A percentile compares a stretch with the other conserved stretches of the same genome.
These are phyloP conservation scores for Platismatia glauca DNA, from an alignment of 495 filamentous ascomycete genomes.

Conservation along the genomic window DNA sequence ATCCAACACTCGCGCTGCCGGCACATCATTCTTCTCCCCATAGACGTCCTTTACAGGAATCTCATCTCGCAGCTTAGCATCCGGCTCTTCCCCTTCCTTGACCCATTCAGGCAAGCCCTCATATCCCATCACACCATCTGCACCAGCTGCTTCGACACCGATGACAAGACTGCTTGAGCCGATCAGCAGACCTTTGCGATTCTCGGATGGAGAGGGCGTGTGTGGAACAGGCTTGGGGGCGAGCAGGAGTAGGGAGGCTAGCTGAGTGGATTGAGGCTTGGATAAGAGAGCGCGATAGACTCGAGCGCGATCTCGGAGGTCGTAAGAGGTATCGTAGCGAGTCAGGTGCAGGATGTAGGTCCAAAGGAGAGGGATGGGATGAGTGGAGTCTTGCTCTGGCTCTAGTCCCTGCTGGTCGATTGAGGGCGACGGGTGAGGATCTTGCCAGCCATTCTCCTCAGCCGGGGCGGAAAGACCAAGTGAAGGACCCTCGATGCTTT, in stretches of 20 bases:
- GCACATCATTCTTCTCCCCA: constrained; percentile 29
- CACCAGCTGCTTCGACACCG: constrained; percentile 55
- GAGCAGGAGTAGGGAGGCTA: constrained; percentile 81
- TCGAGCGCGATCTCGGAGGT: constrained; percentile 81
- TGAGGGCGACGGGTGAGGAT: constrained; percentile 22
- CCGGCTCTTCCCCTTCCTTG: constrained; percentile 66
- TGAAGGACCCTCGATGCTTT: not conserved
- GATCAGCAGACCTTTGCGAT: constrained; percentile 61
- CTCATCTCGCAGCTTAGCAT: constrained; percentile 56
- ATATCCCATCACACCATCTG: constrained; percentile 66
- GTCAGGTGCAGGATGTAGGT: constrained; percentile 74
- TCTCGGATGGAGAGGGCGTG: constrained; percentile 73
- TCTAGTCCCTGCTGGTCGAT: constrained; percentile 28
- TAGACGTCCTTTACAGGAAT: constrained; percentile 27
- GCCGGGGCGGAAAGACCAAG: constrained; percentile 4
- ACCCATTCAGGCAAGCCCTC: constrained; percentile 79
- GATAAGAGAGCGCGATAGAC: constrained; percentile 77
- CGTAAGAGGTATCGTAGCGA: constrained; percentile 89
- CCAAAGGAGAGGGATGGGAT: constrained; percentile 70
- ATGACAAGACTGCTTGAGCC: constrained; percentile 80
- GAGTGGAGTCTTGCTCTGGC: constrained; percentile 31
- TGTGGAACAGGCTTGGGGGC: constrained; percentile 92
- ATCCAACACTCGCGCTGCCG: constrained; percentile 60
- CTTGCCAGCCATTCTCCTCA: constrained; percentile 17
- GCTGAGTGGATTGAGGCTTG: constrained; percentile 63